Conservation (phyloP, 768 basidiomycete genomes). For the Calocera cornea region DNA sequence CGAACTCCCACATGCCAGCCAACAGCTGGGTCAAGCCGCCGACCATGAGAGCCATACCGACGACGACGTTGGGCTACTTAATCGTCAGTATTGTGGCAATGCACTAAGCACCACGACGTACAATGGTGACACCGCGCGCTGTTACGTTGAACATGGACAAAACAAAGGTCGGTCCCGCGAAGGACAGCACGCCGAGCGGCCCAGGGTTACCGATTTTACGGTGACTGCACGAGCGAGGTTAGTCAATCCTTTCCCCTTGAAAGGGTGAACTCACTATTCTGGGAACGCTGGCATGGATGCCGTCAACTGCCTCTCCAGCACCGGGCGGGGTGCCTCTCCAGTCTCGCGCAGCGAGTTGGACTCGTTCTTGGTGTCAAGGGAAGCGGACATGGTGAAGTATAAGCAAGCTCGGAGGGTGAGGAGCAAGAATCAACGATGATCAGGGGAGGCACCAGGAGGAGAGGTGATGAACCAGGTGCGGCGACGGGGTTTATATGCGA, state of each 20-base stretch:
- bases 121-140: background rate
- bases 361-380: background rate
- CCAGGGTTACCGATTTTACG: background rate
- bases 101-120: background rate
- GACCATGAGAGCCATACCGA: constrained; percentile 1
- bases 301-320: background rate
- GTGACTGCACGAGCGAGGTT: background rate
- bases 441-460: background rate
- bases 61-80: background rate
- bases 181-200: background rate
- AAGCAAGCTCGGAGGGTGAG: background rate
- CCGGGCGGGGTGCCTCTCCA: background rate
- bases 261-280: background rate
- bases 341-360: background rate
- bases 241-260: background rate
- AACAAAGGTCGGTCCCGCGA: background rate
- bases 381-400: background rate
- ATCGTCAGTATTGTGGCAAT: background rate
- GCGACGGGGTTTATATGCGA: background rate
- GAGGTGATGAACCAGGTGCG: background rate
- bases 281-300: background rate
- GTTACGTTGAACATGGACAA: background rate
- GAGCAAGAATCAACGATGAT: background rate
- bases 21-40: constrained; percentile 16
- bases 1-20: constrained; percentile 15